Percentiles rank a stretch among this genome's conserved stretches.
Evolutionary conservation across 495 filamentous ascomycete species (phyloP).

Genomic region (Xylaria nigripes): DNA sequence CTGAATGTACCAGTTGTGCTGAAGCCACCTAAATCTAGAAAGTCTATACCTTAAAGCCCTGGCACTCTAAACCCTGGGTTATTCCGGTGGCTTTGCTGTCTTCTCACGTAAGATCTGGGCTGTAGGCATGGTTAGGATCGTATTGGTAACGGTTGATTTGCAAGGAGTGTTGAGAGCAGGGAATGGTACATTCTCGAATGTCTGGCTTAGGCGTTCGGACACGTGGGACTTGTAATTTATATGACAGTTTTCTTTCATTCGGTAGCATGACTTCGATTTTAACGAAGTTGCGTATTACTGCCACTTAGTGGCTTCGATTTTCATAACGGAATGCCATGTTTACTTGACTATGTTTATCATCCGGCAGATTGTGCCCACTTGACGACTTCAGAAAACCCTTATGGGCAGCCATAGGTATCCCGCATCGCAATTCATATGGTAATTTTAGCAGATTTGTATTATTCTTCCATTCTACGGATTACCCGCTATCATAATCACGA

Average conservation of each 20-base stretch:
- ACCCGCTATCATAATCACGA: neutral
- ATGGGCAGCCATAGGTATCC: too few relatives aligned
- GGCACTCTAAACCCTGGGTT: neutral
- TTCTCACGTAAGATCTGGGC: neutral
- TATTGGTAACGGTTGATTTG: slow-evolving; percentile 5
- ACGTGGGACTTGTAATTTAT: slow-evolving; percentile 1
- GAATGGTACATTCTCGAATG: neutral
- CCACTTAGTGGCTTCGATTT: neutral
- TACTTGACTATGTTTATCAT: neutral
- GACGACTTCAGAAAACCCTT: too few relatives aligned
- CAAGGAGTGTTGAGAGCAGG: neutral
- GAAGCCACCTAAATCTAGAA: slow-evolving; percentile 16
- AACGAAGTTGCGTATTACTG: neutral
- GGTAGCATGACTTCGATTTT: neutral
- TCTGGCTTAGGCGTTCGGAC: slow-evolving; percentile 5
- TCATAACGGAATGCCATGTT: neutral
- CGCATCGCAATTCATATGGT: too few relatives aligned
- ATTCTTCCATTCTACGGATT: neutral
- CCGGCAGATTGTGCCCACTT: too few relatives aligned
- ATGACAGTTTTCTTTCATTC: neutral
- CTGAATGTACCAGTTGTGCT: slow-evolving; percentile 8
- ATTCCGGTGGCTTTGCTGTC: neutral
- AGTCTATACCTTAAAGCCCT: slow-evolving; percentile 12
- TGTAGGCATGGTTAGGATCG: neutral
- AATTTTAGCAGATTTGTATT: neutral